Conservation (phyloP, 305 asterid genomes). For the Solanum aculeatissimum region DNA sequence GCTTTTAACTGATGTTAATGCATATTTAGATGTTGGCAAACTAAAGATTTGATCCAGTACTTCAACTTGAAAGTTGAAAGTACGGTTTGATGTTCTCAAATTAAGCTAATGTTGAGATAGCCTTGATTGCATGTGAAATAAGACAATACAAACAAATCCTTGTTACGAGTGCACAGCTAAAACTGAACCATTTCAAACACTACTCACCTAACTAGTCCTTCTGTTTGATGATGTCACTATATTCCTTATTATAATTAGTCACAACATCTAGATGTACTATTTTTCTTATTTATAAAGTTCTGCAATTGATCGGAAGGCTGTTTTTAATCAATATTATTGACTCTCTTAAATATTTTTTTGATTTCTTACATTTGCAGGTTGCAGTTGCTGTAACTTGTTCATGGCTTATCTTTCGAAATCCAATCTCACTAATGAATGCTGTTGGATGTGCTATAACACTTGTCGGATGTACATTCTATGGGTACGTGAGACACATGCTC, state of each 20-base stretch:
- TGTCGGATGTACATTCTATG: slow-evolving; percentile 78
- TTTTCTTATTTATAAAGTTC: background rate
- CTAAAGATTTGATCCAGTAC: background rate
- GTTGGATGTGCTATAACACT: slow-evolving; percentile 69
- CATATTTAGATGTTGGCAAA: background rate
- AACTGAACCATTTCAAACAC: background rate
- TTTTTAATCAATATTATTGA: background rate
- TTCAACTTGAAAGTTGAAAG: background rate
- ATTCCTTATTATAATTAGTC: background rate
- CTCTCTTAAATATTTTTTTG: background rate
- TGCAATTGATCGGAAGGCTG: background rate
- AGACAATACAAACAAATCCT: background rate
- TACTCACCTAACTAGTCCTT: background rate
- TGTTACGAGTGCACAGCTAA: background rate
- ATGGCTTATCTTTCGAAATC: slow-evolving; percentile 84
- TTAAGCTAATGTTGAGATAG: background rate
- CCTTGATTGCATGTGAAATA: background rate
- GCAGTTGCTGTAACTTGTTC: slow-evolving; percentile 94
- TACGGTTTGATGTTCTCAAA: background rate
- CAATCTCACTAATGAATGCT: slow-evolving; percentile 73
- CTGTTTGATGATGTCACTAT: background rate
- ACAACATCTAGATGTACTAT: background rate
- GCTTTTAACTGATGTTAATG: background rate
- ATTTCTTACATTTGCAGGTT: slow-evolving; percentile 32
- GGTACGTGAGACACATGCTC: slow-evolving; percentile 68